Evolutionary conservation across 768 basidiomycete species (phyloP).

Genomic region (Gyrodon lividus): DNA sequence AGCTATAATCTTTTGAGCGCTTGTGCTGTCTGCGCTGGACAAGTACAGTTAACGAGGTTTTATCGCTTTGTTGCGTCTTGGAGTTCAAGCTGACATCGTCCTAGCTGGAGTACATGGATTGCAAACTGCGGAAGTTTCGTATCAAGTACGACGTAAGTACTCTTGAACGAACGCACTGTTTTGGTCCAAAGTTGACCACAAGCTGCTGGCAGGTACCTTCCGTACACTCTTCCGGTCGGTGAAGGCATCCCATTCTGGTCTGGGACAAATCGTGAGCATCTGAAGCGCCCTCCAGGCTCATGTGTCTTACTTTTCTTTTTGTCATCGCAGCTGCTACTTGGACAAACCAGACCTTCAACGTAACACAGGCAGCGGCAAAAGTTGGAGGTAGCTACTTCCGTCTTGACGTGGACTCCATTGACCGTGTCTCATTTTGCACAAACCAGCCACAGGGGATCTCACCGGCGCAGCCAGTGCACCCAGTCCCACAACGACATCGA

Average conservation of each 20-base stretch:
- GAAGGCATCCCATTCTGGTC: slow-evolving; percentile 26
- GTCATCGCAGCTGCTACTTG: slow-evolving; percentile 19
- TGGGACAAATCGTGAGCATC: slow-evolving; percentile 20
- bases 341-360: slow-evolving; percentile 13
- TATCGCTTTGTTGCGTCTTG: background rate
- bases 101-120: slow-evolving; percentile 24
- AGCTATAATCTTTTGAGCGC: slow-evolving; percentile 31
- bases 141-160: slow-evolving; percentile 18
- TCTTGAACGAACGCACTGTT: background rate
- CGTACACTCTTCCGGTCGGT: slow-evolving; percentile 6
- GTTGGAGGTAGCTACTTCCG: slow-evolving; percentile 8
- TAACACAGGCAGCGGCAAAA: slow-evolving; percentile 6
- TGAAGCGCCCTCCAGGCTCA: background rate
- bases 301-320: slow-evolving; percentile 3
- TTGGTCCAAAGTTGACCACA: background rate
- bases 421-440: background rate
- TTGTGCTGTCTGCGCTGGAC: slow-evolving; percentile 18
- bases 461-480: slow-evolving; percentile 17
- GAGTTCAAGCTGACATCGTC: slow-evolving; percentile 1
- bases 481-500: slow-evolving; percentile 3
- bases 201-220: slow-evolving; percentile 21
- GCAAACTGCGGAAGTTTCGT: slow-evolving; percentile 11
- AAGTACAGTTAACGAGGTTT: slow-evolving; percentile 19
- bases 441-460: slow-evolving; percentile 14
- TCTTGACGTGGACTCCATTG: background rate